Percentiles rank a stretch among this genome's conserved stretches.
Evolutionary conservation across 495 filamentous ascomycete genomes (phyloP).

Genomic region (Neurospora sp.): DNA sequence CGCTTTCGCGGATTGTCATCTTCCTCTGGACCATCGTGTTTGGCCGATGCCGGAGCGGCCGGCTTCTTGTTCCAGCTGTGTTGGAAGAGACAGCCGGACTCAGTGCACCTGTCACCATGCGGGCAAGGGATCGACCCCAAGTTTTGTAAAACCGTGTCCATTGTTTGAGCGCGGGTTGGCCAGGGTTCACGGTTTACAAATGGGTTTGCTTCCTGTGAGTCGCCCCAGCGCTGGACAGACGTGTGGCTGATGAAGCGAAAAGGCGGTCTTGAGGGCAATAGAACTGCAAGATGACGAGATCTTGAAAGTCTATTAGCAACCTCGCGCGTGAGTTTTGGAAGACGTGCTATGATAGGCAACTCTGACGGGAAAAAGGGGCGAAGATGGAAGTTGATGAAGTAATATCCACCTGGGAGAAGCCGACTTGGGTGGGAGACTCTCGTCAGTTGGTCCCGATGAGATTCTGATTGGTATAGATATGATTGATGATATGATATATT

Average conservation of each 20-base stretch:
- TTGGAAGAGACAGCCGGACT: constrained; percentile 30
- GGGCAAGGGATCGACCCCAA: constrained; percentile 61
- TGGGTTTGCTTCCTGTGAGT: constrained; percentile 2
- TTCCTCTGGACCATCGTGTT: not conserved
- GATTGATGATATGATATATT: not conserved
- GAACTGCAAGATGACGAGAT: not conserved
- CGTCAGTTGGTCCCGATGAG: not conserved
- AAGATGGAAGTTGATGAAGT: not conserved
- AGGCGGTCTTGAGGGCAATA: not conserved
- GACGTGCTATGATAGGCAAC: not conserved
- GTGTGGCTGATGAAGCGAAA: not conserved
- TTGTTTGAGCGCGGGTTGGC: constrained; percentile 21
- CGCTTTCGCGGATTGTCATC: constrained; percentile 21
- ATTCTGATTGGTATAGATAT: not conserved
- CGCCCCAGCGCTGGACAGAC: not conserved
- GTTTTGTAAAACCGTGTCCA: constrained; percentile 57
- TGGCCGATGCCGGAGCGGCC: not conserved
- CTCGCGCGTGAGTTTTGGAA: not conserved
- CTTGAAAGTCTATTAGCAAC: not conserved
- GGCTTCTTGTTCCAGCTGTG: constrained; percentile 27
- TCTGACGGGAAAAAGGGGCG: not conserved
- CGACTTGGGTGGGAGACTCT: not conserved
- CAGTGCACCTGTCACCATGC: constrained; percentile 36
- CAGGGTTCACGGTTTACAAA: not conserved
- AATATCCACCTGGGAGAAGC: not conserved